Evolutionary conservation across 2,329 filamentous ascomycete genomes (phyloP), one percentile per base, ranked within the genome.

Genomic region (Fusarium camptoceras): DNA sequence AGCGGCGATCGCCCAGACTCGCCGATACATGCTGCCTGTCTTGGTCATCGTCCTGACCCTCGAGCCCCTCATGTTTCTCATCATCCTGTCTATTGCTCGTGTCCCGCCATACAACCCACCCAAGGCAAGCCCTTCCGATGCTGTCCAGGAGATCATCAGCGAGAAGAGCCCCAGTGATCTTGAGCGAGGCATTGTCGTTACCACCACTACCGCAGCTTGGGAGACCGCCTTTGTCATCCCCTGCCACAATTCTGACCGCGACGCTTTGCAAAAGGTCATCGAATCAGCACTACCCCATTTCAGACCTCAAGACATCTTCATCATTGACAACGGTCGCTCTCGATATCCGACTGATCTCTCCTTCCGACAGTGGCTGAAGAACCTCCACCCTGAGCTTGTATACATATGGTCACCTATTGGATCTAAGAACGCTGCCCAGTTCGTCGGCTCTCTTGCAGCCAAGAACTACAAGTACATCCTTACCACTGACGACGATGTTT

Each of bases 21-120:
- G 51, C 0, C 30, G 51, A 8, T 59, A 59, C 18, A 59, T 59
- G 51, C 5, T 59, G 0, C 51, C 56, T 20, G 56, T 59, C 11
- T 30, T 59, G 3, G 51, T 59, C 3, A 59, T 59, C 12, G 56
- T 59, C 3, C 56, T 59, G 7, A 59, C 56, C 5, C 41, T 59
- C 6, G 56, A 59, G 9, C 56, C 56, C 14, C 58, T 58, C 3
- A 60, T 60, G 53, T 60, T 58, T n/a, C 53, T 60, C 24, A 60
- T 58, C 11, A 60, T 60, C 5, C 8, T 60, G 3, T 58, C 54
- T 5, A 60, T 60, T 28, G 58, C 58, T 0, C 37, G 57, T 2
- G 54, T 60, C 4, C 58, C 54, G 1, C 34, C 53, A 2, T 58
- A 48, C 2, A 60, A 58, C 5, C 31, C 53, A 3, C 58, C 57